Base-by-base conservation (phyloP, 371 early-diverging fungal species). In the Funneliformis caledonium region DNA sequence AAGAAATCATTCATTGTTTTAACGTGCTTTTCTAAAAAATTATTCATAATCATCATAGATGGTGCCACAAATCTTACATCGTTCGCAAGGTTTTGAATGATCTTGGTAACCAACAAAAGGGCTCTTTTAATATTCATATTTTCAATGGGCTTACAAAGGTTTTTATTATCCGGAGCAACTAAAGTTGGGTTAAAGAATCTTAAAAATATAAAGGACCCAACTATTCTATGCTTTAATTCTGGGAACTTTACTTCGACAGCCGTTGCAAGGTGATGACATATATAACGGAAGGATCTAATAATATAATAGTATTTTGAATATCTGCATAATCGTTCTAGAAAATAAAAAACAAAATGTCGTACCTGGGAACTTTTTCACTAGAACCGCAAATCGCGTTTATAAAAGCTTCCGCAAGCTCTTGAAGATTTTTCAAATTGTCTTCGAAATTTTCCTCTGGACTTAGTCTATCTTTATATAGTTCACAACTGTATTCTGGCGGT, bases 141-240 rank as follows among this genome's bases (percentile, higher is more conserved):
- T 31, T 87, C 87, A 8, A 61, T 56, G 6, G 88, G 75, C 8
- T 87, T 84, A 37, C 89, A 89, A 43, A 92, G 76, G 4, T 89
- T 90, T 75, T 91, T 89, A 0, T 87, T 85, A 81, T 93, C 93
- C 7, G 98, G 98, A 0, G 96, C 91, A 4, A 96, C 96, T 82
- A 98, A 96, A 3, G 96, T 96, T 0, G 98, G 98, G 78, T 97
- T 96, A 80, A 98, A 90, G 91, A 98, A 97, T 4, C 98, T 93
- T 82, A 98, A 85, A 84, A 98, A 98, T 78, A 98, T 90, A 82
- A 97, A 97, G 0, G 96, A 96, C 74, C 98, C 97, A 0, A 98
- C 96, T 37, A 97, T 96, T 0, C 93, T 93, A 65, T 92, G 89
- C 64, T 89, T 91, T 8, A 96, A 92, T 65, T 95, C 96, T 0